Evolutionary conservation across 169 alveolate genomes (phyloP).

Genomic region (Plasmodium sp.): DNA sequence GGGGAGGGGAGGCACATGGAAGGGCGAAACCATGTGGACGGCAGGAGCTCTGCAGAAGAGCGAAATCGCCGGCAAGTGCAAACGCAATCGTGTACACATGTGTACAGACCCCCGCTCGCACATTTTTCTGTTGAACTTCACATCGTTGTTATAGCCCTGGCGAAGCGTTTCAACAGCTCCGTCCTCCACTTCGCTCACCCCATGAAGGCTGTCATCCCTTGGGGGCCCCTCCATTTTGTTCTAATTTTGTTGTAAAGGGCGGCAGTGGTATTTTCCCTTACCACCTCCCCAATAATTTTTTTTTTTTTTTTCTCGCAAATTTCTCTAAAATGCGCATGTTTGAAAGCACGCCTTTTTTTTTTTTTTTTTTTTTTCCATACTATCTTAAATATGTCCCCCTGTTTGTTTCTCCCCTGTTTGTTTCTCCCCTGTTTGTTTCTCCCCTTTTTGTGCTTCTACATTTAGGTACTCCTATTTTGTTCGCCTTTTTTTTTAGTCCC

Average conservation of each 20-base stretch:
- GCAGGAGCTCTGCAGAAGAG: not conserved
- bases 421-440: not conserved
- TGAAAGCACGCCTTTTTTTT: not conserved
- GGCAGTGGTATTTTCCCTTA: not conserved
- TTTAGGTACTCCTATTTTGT: not conserved
- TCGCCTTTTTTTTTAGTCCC: not conserved
- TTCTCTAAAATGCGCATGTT: not conserved
- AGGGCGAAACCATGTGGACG: not conserved
- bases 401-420: not conserved
- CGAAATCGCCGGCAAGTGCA: not conserved
- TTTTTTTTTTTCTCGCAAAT: too few species aligned
- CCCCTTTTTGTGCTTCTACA: not conserved
- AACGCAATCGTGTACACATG: not conserved
- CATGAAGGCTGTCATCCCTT: not conserved
- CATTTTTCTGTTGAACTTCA: not conserved
- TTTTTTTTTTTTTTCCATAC: too few species aligned
- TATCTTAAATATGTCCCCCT: not conserved
- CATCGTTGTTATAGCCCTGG: not conserved
- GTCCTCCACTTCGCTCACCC: not conserved
- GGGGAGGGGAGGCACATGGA: not conserved
- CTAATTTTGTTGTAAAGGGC: not conserved
- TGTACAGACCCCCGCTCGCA: not conserved
- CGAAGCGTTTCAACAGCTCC: not conserved
- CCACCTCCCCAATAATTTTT: not conserved
- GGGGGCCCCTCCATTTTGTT: not conserved